phyloP scores from a whole-genome alignment of 2,329 filamentous ascomycete species.

The Epichloe bromicola region DNA sequence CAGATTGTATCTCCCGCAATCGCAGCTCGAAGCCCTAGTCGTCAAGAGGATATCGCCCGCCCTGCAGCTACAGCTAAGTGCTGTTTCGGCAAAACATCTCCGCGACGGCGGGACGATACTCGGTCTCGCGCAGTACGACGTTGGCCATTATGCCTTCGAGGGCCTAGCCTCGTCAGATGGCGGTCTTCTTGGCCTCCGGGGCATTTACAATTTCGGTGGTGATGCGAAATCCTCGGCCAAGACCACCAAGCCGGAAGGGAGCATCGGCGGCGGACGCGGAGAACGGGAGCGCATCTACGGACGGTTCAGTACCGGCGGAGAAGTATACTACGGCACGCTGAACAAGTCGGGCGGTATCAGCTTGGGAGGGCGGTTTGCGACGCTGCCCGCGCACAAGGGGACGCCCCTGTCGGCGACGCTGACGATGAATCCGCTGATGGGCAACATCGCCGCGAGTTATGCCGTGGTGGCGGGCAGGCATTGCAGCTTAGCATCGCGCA shows the following conservation, averaged over 20 bases:
- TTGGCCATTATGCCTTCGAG: constrained; percentile 77
- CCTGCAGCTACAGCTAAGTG: constrained; percentile 67
- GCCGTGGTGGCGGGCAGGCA: constrained; percentile 75
- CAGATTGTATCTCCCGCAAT: constrained; percentile 69
- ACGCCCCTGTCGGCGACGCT: constrained; percentile 90
- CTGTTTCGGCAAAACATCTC: constrained; percentile 58
- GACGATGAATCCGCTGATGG: constrained; percentile 88
- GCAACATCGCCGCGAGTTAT: constrained; percentile 82
- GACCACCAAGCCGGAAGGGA: constrained; percentile 13
- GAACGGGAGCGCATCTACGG: constrained; percentile 56
- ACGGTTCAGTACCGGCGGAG: constrained; percentile 79
- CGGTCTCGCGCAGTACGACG: constrained; percentile 66
- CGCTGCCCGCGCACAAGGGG: constrained; percentile 64
- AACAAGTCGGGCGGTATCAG: constrained; percentile 92
- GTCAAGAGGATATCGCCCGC: constrained; percentile 65
- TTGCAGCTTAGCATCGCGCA: constrained; percentile 74
- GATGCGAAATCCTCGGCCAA: constrained; percentile 34
- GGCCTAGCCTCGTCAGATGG: constrained; percentile 89
- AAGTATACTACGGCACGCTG: constrained; percentile 88
- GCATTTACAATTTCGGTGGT: constrained; percentile 86
- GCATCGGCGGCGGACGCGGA: constrained; percentile 12
- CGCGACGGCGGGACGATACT: constrained; percentile 66
- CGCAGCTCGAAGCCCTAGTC: constrained; percentile 75
- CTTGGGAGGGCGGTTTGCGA: constrained; percentile 78
- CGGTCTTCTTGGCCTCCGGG: constrained; percentile 72